These are phyloP conservation scores for Globisporangium splendens DNA, from an alignment of 352 stramenopile genomes.

Conservation along the genomic window DNA sequence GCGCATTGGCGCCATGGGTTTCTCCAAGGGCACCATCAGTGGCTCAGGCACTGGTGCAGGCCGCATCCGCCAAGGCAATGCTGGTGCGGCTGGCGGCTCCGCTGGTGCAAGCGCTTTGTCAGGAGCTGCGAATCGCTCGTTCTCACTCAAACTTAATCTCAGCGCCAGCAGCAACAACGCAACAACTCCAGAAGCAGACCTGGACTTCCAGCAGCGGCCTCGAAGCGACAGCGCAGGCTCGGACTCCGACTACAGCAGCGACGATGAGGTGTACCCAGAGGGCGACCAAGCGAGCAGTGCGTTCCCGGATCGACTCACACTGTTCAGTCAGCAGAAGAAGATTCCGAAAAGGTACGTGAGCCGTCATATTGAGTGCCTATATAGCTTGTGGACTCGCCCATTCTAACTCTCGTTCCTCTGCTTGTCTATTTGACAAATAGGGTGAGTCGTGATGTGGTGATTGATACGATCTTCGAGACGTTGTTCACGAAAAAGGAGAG, in stretches of 20 bases:
- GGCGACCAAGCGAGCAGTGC: conserved; percentile 33
- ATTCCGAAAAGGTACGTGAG: conserved; percentile 46
- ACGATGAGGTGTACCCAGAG: conserved; percentile 72
- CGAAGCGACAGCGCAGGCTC: conserved; percentile 42
- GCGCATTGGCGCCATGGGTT: conserved; percentile 47
- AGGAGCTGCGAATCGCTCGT: conserved; percentile 9
- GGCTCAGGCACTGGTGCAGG: conserved; percentile 7
- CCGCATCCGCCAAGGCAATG: conserved; percentile 17
- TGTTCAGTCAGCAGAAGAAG: conserved; percentile 80
- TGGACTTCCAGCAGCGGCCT: conserved; percentile 24
- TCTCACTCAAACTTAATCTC: conserved; percentile 34
- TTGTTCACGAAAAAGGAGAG: conserved; percentile 48
- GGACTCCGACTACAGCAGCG: conserved; percentile 40
- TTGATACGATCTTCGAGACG: conserved; percentile 78
- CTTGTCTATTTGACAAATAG: conserved; percentile 10
- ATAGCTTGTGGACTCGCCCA: neutral
- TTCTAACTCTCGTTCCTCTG: neutral
- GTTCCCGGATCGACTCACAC: conserved; percentile 65
- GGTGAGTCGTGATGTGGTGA: conserved; percentile 74
- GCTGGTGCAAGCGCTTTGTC: neutral
- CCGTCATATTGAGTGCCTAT: neutral
- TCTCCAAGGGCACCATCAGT: conserved; percentile 17
- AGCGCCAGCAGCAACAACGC: conserved; percentile 21
- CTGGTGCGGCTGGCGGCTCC: conserved; percentile 14
- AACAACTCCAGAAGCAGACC: conserved; percentile 32